Evolutionary conservation across 2,329 filamentous ascomycete species (phyloP), one percentile per base, ranked within the genome.

Genomic region (Aureobasidium pullulans): DNA sequence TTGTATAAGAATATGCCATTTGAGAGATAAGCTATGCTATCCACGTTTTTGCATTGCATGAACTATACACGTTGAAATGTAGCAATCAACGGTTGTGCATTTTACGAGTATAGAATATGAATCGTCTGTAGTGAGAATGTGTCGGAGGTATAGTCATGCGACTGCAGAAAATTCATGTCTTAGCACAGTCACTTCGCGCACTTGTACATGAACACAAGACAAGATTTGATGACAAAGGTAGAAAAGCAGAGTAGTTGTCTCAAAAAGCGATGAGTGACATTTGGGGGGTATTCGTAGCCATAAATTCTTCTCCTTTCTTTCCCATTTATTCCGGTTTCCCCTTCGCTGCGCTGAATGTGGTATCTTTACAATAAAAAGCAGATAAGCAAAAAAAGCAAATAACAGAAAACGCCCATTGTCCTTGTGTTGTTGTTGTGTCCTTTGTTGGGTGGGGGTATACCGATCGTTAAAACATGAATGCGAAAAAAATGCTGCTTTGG

Each of bases 401-500:
- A 54, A 54, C n/a, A 53, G n/a, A 42, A 43, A 54, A 42, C 39
- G 37, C 50, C 34, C 28, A 32, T 54, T 52, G 40, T 40, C 40
- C 48, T 52, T 29, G 16, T n/a, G 48, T 28, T 52, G 47, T 49
- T 36, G 16, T 23, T 23, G 6, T 31, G 6, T 40, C 48, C 48
- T 36, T 52, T 40, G 28, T 39, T 16, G 37, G 39, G 13, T 36
- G 34, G 34, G 36, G 28, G 36, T 36, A 40, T 13, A 23, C 10
- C 31, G 29, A 10, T 42, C 39, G 50, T 54, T 54, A 43, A 42
- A 52, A 54, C 50, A 54, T 54, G 28, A 54, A 23, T 54, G 50
- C 39, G 50, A 43, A 43, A 31, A 23, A 54, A 40, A 34, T 19
- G 31, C 16, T 2, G n/a, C n/a, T 10, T 23, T 16, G 15, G 10